A percentile compares a stretch with the other conserved stretches of the same genome.
Conservation (phyloP, 257 asterid species). For the Capsicum baccatum region DNA sequence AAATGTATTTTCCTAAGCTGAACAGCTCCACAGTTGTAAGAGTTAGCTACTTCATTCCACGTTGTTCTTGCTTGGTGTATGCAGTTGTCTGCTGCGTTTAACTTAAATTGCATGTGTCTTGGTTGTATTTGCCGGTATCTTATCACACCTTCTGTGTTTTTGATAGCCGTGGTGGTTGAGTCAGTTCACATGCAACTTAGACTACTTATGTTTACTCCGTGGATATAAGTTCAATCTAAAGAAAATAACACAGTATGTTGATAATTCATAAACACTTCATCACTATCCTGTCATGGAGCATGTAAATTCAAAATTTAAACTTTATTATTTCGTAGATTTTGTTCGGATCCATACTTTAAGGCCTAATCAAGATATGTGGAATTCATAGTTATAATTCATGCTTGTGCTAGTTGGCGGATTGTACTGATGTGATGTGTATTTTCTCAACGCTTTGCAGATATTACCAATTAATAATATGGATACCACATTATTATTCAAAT, state of each 20-base stretch:
- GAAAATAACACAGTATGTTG: neutral
- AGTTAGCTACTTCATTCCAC: neutral
- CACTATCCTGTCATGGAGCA: neutral
- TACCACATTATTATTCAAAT: neutral
- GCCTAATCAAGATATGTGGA: neutral
- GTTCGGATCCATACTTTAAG: neutral
- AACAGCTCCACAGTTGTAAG: neutral
- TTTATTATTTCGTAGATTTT: neutral
- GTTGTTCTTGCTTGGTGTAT: neutral
- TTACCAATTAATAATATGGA: neutral
- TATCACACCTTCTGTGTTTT: neutral
- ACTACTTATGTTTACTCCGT: too few relatives aligned
- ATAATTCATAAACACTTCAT: neutral
- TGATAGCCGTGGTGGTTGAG: neutral
- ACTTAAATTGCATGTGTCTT: neutral
- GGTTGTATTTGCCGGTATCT: slow-evolving; percentile 1
- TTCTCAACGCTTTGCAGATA: neutral
- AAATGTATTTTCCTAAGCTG: neutral
- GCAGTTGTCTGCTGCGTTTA: neutral
- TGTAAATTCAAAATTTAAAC: neutral
- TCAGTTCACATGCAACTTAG: too few relatives aligned
- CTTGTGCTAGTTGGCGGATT: neutral
- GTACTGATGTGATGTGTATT: neutral
- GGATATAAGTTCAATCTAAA: neutral
- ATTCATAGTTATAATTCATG: neutral